Conservation (phyloP, 1,284 basidiomycete genomes). For the Xerocomus amazonicus region DNA sequence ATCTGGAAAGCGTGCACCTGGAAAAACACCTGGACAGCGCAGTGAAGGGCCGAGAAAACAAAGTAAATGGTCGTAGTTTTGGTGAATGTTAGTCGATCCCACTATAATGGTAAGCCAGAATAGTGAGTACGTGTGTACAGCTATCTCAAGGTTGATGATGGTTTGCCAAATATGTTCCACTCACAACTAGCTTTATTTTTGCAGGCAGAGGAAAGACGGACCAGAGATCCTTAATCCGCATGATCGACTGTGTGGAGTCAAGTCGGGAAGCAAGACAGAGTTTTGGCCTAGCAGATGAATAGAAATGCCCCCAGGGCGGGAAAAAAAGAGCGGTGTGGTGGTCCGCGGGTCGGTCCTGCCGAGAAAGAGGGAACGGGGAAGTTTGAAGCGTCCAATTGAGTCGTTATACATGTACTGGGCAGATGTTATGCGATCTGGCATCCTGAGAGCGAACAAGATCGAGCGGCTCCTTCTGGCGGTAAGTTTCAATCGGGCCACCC, state of each 20-base stretch:
- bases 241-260: slow-evolving; percentile 19
- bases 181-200: slow-evolving; percentile 52
- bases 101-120: slow-evolving; percentile 39
- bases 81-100: slow-evolving; percentile 67
- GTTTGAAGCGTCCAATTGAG: background rate
- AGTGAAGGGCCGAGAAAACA: slow-evolving; percentile 63
- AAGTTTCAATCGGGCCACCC: background rate
- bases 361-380: slow-evolving; percentile 28
- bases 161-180: slow-evolving; percentile 21
- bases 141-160: background rate
- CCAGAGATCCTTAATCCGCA: slow-evolving; percentile 47
- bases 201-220: slow-evolving; percentile 38
- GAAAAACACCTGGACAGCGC: slow-evolving; percentile 62
- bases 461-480: no score
- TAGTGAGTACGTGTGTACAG: background rate
- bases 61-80: slow-evolving; percentile 64
- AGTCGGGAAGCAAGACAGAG: no score
- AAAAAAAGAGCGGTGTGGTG: background rate
- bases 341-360: slow-evolving; percentile 47
- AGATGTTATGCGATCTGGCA: background rate
- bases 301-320: slow-evolving; percentile 47
- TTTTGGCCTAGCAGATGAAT: slow-evolving; percentile 15
- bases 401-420: no score
- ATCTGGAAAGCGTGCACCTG: slow-evolving; percentile 64
- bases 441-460: no score